Evolutionary conservation across 768 basidiomycete species (phyloP), one percentile per base, ranked within the genome.

Genomic region (Pleurotus citrinopileatus): DNA sequence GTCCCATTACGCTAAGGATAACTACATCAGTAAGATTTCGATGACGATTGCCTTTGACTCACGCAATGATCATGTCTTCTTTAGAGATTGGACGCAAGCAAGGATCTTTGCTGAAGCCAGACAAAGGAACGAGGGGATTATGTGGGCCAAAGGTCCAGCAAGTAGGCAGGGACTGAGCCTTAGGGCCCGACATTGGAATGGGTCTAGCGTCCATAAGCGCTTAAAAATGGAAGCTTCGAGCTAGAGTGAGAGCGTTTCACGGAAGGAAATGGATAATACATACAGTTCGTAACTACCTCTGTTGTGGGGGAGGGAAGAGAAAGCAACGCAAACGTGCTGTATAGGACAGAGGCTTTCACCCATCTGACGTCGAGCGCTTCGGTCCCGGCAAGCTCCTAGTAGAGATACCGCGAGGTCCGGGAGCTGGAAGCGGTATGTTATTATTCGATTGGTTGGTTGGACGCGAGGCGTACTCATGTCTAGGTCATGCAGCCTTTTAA

Each of bases 1-100:
- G 59, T 19, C 65, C 65, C 63, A 66, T 66, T 8, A 66, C 55
- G 13, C 65, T 66, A 36, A n/a, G 29, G 4, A 44, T 3, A 27
- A 42, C 15, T 36, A 4, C 7, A 48, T 42, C 29, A 23, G 29
- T 3, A 26, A 19, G 32, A 37, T 19, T 10, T 23, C 23, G 15
- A 36, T n/a, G 32, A 28, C 20, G 3, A 22, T 13, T 4, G 19
- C 13, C 5, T 13, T n/a, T 3, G 1, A 57, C 56, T 22, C 25
- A 57, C 56, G 56, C 56, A 42, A 57, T 54, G 36, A 57, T 54
- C 36, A 57, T 52, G 22, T 57, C 56, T 9, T 57, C 52, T 25
- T 23, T 42, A 3, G 56, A 52, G 25, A 57, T 50, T 15, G 48
- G 34, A 26, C 48, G 34, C 2, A 47, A 15, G n/a, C 2, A 26